Conservation (phyloP, 331 rosid genomes). For the Arachis monticola region DNA sequence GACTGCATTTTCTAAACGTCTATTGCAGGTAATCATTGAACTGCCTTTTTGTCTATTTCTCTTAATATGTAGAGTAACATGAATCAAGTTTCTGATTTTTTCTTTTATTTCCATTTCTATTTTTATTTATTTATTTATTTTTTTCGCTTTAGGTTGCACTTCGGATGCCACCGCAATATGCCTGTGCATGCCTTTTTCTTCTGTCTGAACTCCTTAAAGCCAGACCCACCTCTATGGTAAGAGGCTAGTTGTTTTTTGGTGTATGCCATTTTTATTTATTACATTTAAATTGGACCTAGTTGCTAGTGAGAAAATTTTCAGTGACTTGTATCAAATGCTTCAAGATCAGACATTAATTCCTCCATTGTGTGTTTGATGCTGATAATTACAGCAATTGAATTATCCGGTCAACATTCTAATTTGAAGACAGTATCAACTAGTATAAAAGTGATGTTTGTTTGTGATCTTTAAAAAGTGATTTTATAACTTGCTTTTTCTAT, state of each 20-base stretch:
- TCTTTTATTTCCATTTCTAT: background rate
- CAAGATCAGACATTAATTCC: background rate
- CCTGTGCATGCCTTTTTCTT: constrained; percentile 93
- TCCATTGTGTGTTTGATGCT: background rate
- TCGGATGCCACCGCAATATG: constrained; percentile 94
- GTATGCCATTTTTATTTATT: background rate
- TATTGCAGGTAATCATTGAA: constrained; percentile 68
- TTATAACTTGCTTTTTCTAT: no score
- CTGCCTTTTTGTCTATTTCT: constrained; percentile 7
- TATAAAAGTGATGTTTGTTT: background rate
- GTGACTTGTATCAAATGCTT: background rate
- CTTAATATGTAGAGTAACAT: background rate
- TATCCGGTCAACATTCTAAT: background rate
- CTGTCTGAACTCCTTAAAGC: constrained; percentile 95
- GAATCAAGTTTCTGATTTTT: constrained; percentile 1
- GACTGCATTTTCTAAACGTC: constrained; percentile 87
- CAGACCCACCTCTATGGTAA: constrained; percentile 86
- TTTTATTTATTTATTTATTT: no score
- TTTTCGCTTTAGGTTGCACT: constrained; percentile 69
- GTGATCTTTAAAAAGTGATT: no score
- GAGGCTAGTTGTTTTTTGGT: constrained; percentile 18
- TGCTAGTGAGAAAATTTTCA: background rate
- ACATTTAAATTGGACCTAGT: no score
- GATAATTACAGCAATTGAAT: background rate
- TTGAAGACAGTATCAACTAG: background rate